These are phyloP conservation scores for Dendrobium nobile DNA, from an alignment of 106 monocot genomes.

Conservation along the genomic window DNA sequence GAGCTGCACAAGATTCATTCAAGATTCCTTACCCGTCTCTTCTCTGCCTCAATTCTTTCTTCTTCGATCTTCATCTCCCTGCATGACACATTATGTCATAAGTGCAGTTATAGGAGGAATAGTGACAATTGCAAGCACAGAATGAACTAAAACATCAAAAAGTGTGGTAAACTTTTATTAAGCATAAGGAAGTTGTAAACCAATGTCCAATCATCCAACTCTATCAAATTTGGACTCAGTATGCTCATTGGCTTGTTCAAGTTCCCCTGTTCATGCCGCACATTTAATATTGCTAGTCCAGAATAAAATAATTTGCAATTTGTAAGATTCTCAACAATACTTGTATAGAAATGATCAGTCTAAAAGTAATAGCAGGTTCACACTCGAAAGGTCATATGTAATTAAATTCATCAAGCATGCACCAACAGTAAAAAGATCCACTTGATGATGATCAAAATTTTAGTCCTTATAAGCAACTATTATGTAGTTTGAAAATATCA, in stretches of 20 bases:
- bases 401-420: background rate
- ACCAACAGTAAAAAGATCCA: background rate
- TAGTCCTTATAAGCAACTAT: background rate
- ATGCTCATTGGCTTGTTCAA: background rate
- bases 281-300: background rate
- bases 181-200: background rate
- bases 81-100: background rate
- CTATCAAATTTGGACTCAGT: background rate
- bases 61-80: constrained; percentile 95
- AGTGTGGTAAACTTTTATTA: background rate
- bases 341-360: background rate
- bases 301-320: background rate
- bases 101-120: background rate
- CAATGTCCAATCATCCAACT: background rate
- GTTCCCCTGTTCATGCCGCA: background rate
- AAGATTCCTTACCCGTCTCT: constrained; percentile 54
- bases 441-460: background rate
- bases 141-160: background rate
- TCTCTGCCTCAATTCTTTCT: constrained; percentile 88
- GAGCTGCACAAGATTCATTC: background rate
- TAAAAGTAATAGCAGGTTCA: no score
- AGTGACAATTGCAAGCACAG: background rate
- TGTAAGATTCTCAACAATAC: background rate
- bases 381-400: background rate
- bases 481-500: background rate